phyloP scores from a whole-genome alignment of 1,139 yeast genomes.

The Pichia sp. region DNA sequence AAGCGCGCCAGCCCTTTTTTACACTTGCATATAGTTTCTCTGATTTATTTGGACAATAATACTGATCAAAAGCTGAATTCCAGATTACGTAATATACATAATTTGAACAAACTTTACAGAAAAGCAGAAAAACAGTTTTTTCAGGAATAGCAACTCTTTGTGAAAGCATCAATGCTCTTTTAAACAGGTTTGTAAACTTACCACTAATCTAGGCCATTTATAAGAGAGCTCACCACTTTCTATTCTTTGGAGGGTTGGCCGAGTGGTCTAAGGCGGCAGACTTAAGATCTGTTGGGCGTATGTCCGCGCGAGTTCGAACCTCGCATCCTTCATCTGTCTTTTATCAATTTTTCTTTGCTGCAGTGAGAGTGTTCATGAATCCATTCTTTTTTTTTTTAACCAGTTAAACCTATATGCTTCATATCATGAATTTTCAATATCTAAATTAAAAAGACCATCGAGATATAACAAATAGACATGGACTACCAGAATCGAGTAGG shows the following conservation, averaged over 20 bases:
- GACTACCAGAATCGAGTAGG: constrained; percentile 58
- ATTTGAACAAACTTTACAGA: not conserved
- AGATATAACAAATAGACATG: constrained; percentile 29
- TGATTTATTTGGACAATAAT: too few species aligned
- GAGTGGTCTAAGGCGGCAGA: constrained; percentile 39
- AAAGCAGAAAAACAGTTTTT: too few species aligned
- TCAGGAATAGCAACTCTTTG: too few species aligned
- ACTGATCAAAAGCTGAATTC: too few species aligned
- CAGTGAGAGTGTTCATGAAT: not conserved
- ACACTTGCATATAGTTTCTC: too few species aligned
- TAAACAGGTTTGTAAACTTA: not conserved
- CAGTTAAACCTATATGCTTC: not conserved
- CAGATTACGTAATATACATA: too few species aligned
- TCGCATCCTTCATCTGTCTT: constrained; percentile 66
- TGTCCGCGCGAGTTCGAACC: constrained; percentile 87
- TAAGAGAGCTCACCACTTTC: too few species aligned
- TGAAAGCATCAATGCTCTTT: not conserved
- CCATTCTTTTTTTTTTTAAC: not conserved
- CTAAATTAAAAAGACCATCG: too few species aligned
- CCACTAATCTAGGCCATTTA: too few species aligned
- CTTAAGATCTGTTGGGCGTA: constrained; percentile 36
- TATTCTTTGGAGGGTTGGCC: constrained; percentile 34
- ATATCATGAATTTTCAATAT: not conserved
- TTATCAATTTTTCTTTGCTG: constrained; percentile 24
- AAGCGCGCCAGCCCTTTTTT: too few species aligned